Base-by-base conservation (phyloP, 495 filamentous ascomycete genomes). In the Hypoxylon subgilvum region DNA sequence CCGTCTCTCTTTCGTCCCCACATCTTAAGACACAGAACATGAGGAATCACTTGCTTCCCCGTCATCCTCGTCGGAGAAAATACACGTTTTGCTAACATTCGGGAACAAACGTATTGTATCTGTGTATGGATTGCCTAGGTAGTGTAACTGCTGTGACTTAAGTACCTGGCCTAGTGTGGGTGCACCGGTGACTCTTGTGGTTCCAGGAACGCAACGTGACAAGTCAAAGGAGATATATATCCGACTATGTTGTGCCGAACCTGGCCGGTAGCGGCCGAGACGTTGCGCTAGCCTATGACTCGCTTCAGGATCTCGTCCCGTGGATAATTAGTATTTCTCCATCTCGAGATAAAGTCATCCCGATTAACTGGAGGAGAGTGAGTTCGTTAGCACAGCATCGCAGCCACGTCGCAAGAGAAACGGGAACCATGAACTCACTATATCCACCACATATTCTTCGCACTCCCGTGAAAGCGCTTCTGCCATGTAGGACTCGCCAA, bases 361-460 rank as follows among this genome's bases (percentile, higher is more conserved):
- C 86, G 84, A 65, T 89, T 91, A 53, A 93, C 90, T 92, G 61
- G 48, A 31, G 22, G 42, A 50, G 65, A 12, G 66, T n/a, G 65
- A 12, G 9, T 62, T 70, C 50, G 52, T 64, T 28, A 64, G 46
- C 27, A 32, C 18, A 36, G 34, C 28, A 63, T 18, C 18, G 52
- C 14, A 3, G 6, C 22, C 16, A 25, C 19, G 22, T 35, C 16
- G 50, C 13, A 38, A 4, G 34, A 32, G 21, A 28, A 10, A n/a
- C n/a, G 5, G 16, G 22, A 22, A 30, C 16, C 28, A 12, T 14
- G 25, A 45, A 85, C 87, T 75, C 74, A 92, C 88, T 86, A 68
- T 96, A 96, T 13, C 81, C 93, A 54, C 93, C 93, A 69, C 90
- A 95, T 71, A 97, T 88, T 61, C 91, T 85, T 61, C 93, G 78